Percentiles rank a stretch among this genome's conserved stretches.
Evolutionary conservation across 768 basidiomycete species (phyloP).

Genomic region (Lactifluus subvellereus): DNA sequence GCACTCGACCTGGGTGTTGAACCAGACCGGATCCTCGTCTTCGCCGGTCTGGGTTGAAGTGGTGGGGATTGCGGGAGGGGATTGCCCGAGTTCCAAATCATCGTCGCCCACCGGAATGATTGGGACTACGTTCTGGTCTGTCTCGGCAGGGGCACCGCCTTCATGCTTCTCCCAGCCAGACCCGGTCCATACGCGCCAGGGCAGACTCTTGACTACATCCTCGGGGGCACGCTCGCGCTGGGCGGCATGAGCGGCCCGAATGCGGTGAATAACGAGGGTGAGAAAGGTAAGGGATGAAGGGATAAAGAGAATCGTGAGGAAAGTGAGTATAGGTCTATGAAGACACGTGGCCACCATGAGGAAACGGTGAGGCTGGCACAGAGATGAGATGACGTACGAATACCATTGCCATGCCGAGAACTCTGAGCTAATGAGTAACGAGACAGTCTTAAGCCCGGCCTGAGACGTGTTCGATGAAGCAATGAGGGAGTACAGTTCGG

Average conservation of each 20-base stretch:
- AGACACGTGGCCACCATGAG: constrained; percentile 16
- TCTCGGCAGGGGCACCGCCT: constrained; percentile 27
- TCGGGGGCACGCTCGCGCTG: constrained; percentile 81
- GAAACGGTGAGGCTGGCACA: constrained; percentile 3
- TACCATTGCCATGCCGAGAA: constrained; percentile 91
- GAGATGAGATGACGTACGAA: constrained; percentile 48
- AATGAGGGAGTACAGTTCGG: constrained; percentile 62
- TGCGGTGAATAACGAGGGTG: constrained; percentile 83
- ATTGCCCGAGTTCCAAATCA: constrained; percentile 21
- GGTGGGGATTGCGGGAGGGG: constrained; percentile 13
- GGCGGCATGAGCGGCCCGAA: constrained; percentile 77
- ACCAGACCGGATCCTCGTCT: constrained; percentile 56
- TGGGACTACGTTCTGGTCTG: not conserved
- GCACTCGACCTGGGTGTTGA: constrained; percentile 78
- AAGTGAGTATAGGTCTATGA: constrained; percentile 74
- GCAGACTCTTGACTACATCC: constrained; percentile 68
- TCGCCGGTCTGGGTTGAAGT: constrained; percentile 25
- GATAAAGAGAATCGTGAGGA: constrained; percentile 81
- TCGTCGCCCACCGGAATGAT: constrained; percentile 14
- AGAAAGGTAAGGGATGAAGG: constrained; percentile 86
- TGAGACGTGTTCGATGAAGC: constrained; percentile 71
- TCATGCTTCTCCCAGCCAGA: constrained; percentile 76
- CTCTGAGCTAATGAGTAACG: constrained; percentile 69
- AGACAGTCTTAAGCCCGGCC: constrained; percentile 67
- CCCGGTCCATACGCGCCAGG: constrained; percentile 81